Evolutionary conservation across 2,329 filamentous ascomycete genomes (phyloP), one percentile per base, ranked within the genome.

Genomic region (Coccinonectria pachysandricola): DNA sequence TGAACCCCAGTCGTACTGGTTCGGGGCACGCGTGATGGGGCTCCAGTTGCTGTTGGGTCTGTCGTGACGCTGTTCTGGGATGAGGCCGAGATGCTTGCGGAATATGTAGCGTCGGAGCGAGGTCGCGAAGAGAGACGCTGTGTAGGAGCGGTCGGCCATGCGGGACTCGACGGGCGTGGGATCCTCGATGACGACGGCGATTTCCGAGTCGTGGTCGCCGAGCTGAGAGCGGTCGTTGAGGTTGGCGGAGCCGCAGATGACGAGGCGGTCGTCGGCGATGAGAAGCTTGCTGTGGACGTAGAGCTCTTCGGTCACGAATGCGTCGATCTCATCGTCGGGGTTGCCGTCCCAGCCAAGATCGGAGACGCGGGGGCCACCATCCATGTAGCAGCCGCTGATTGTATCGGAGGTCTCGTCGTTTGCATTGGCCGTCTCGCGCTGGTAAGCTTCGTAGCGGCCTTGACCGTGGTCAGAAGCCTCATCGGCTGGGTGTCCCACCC

Each of bases 121-220:
- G 5, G 83, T 64, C 2, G 86, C 86, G 47, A 88, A 87, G 30
- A 71, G 68, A 7, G 76, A 77, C 6, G 83, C 88, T 16, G 64
- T 68, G 60, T 69, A 93, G 0, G 73, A 73, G 12, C 65, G 60
- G 3, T 83, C 82, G 36, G 78, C 68, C 82, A 94, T 92, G 34
- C 54, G 58, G 11, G 75, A 78, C 9, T 80, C 70, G 10, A 93
- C 61, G 2, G 75, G 61, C 1, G 76, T 71, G 2, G 74, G 70
- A 49, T 92, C 85, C 50, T 91, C 79, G 45, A 94, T 82, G 31
- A 92, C 68, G 37, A 92, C 80, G n/a, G 85, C 84, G 29, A 94
- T 84, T 51, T 94, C 86, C 1, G 77, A 84, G 57, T 93, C 86
- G 54, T 91, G 85, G 31, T 73, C 68, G 18, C 84, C 85, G 4